Conservation (phyloP, 768 basidiomycete genomes). For the Rhizopogon roseolus region DNA sequence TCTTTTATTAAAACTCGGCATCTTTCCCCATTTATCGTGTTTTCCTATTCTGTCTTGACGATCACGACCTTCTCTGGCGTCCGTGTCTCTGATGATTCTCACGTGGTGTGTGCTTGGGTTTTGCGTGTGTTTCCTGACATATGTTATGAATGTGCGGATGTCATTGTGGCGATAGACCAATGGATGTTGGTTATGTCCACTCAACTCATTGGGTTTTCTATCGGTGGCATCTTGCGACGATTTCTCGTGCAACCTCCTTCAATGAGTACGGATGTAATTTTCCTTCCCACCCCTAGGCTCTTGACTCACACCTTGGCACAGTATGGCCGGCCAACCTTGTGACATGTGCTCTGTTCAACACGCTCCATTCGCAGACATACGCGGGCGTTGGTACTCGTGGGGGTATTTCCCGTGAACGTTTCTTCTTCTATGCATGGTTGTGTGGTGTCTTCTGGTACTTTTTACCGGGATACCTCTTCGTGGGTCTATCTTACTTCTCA, state of each 20-base stretch:
- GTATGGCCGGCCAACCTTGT: constrained; percentile 76
- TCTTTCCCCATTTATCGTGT: neutral
- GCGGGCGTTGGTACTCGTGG: constrained; percentile 37
- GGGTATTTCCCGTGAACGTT: constrained; percentile 48
- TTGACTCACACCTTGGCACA: constrained; percentile 15
- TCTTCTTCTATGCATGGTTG: constrained; percentile 41
- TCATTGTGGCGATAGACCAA: constrained; percentile 30
- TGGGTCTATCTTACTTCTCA: constrained; percentile 55
- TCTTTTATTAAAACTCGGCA: neutral
- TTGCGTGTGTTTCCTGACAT: neutral
- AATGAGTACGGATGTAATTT: constrained; percentile 38
- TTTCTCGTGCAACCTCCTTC: constrained; percentile 58
- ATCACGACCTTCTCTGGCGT: neutral
- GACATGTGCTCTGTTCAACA: constrained; percentile 68
- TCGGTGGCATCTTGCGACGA: constrained; percentile 54
- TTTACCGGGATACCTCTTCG: constrained; percentile 73
- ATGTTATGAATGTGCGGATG: neutral
- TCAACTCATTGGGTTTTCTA: constrained; percentile 61
- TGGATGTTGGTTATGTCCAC: constrained; percentile 69
- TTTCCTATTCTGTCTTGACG: neutral
- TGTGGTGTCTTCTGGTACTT: constrained; percentile 42
- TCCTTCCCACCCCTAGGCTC: neutral
- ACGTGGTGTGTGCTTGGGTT: neutral
- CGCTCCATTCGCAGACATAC: constrained; percentile 55
- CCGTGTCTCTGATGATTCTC: neutral